These are phyloP conservation scores for Calophaca sinica DNA, from an alignment of 306 rosid genomes.

Conservation along the genomic window DNA sequence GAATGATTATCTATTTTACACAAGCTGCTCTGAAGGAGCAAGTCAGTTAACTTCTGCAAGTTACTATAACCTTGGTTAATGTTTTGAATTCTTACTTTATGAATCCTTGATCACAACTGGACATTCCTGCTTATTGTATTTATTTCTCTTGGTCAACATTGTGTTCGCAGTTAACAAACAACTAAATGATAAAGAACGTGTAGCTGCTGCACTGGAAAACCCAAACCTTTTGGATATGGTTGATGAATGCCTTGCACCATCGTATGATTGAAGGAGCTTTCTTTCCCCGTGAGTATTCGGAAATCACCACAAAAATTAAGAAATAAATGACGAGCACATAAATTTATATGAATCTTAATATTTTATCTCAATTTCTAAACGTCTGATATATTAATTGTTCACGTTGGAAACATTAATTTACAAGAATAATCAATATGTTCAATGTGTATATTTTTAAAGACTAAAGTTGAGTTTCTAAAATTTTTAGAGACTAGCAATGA, in stretches of 20 bases:
- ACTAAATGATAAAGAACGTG: conserved; percentile 93
- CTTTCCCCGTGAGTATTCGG: too few species aligned
- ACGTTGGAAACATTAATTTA: too few species aligned
- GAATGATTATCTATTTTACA: not conserved
- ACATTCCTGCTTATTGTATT: not conserved
- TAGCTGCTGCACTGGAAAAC: conserved; percentile 94
- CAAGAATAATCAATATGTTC: too few species aligned
- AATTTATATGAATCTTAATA: too few species aligned
- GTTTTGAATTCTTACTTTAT: not conserved
- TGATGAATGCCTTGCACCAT: conserved; percentile 92
- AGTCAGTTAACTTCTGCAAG: conserved; percentile 3
- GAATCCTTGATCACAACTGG: too few species aligned
- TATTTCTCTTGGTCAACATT: conserved; percentile 7
- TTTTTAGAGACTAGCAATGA: too few species aligned
- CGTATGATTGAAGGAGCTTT: conserved; percentile 55
- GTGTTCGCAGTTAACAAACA: conserved; percentile 83
- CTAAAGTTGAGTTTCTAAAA: too few species aligned
- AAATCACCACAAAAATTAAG: too few species aligned
- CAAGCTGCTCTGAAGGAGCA: not conserved
- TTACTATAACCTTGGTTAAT: conserved; percentile 2
- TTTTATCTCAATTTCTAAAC: too few species aligned
- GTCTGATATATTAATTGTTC: too few species aligned
- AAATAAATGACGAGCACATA: too few species aligned
- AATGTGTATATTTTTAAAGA: too few species aligned
- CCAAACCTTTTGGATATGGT: conserved; percentile 87